Evolutionary conservation across 2,329 filamentous ascomycete genomes (phyloP).

Genomic region (Microdochium bolleyi): DNA sequence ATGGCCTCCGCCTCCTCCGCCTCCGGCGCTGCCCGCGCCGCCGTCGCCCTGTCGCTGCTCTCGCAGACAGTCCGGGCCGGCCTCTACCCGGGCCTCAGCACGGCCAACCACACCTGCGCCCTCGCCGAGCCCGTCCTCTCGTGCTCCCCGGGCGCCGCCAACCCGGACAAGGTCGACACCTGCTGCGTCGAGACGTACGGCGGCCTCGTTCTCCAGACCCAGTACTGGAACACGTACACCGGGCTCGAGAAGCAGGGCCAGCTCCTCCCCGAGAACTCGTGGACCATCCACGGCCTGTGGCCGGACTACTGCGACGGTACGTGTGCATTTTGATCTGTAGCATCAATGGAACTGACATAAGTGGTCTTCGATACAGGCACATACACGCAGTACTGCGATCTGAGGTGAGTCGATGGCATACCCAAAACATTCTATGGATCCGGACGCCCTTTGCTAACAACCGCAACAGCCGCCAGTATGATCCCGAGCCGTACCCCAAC

Average conservation of each 20-base stretch:
- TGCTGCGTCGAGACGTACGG: constrained; percentile 61
- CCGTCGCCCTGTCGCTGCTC: constrained; percentile 16
- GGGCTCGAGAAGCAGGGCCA: constrained; percentile 50
- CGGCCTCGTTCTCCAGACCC: constrained; percentile 52
- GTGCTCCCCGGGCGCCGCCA: constrained; percentile 37
- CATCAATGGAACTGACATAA: constrained; percentile 3
- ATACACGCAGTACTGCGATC: constrained; percentile 61
- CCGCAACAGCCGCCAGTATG: constrained; percentile 46
- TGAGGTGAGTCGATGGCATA: constrained; percentile 20
- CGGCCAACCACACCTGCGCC: constrained; percentile 48
- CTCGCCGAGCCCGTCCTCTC: constrained; percentile 34
- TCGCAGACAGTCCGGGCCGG: constrained; percentile 22
- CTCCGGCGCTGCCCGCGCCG: constrained; percentile 10
- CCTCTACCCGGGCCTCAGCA: constrained; percentile 34
- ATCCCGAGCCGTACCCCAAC: constrained; percentile 52
- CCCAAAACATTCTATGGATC: neutral
- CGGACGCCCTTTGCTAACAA: neutral
- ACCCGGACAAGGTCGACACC: constrained; percentile 40
- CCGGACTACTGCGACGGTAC: constrained; percentile 38
- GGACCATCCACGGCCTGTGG: constrained; percentile 55
- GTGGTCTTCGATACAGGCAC: constrained; percentile 42
- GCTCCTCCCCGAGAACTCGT: constrained; percentile 45
- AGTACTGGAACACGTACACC: constrained; percentile 59
- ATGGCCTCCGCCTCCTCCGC: neutral
- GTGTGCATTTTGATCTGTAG: neutral